These are phyloP conservation scores for Sutorius eximius DNA, from an alignment of 1,284 basidiomycete genomes.

Conservation along the genomic window DNA sequence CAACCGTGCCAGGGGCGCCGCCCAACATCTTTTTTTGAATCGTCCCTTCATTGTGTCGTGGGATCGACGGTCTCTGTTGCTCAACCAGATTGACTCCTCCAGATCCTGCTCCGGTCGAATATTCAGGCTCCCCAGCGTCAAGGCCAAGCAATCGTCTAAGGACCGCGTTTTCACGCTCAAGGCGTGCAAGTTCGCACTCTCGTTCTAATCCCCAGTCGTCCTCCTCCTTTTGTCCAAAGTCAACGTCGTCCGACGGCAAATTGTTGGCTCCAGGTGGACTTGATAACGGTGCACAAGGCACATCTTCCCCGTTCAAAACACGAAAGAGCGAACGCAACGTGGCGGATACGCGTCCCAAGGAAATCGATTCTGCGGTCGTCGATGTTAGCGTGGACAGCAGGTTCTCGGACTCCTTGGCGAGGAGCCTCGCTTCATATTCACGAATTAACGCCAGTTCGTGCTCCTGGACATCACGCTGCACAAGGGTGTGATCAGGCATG, in stretches of 20 bases:
- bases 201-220: slow-evolving; percentile 80
- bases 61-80: slow-evolving; percentile 15
- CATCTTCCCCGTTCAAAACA: slow-evolving; percentile 72
- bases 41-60: slow-evolving; percentile 27
- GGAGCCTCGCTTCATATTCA: slow-evolving; percentile 86
- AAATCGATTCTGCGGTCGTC: slow-evolving; percentile 65
- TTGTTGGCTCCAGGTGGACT: slow-evolving; percentile 6
- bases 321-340: slow-evolving; percentile 76
- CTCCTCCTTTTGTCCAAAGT: slow-evolving; percentile 25
- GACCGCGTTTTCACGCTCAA: slow-evolving; percentile 85
- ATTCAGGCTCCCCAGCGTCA: slow-evolving; percentile 28
- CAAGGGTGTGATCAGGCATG: background rate
- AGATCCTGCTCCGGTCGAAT: background rate
- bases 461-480: slow-evolving; percentile 88
- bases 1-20: slow-evolving; percentile 44
- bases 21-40: slow-evolving; percentile 37
- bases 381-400: slow-evolving; percentile 60
- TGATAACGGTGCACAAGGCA: slow-evolving; percentile 4
- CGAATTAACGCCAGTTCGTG: slow-evolving; percentile 89
- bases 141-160: slow-evolving; percentile 68
- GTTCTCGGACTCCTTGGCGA: slow-evolving; percentile 74
- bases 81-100: slow-evolving; percentile 13
- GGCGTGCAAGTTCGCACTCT: slow-evolving; percentile 80
- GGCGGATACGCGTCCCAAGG: slow-evolving; percentile 72
- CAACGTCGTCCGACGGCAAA: slow-evolving; percentile 14